phyloP scores from a whole-genome alignment of 2,329 filamentous ascomycete genomes.

The Colletotrichum magnum region DNA sequence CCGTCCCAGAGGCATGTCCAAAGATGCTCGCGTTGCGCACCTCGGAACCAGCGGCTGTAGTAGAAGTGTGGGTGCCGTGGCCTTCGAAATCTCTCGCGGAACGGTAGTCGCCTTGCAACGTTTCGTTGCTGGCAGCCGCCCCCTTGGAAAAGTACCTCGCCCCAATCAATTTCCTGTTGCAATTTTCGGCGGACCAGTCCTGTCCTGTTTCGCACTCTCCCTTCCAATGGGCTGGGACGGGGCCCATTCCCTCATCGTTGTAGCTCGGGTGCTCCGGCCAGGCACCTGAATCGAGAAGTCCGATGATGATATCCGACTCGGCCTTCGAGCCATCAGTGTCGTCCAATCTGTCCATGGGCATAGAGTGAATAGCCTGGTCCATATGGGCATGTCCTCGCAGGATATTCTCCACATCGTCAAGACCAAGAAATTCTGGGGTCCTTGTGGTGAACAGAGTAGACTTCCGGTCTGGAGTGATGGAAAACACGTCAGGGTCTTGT shows the following conservation, averaged over 20 bases:
- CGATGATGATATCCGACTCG: conserved; percentile 37
- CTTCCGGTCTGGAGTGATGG: conserved; percentile 10
- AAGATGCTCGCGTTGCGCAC: conserved; percentile 6
- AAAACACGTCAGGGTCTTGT: not conserved
- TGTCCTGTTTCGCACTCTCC: conserved; percentile 32
- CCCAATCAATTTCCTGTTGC: conserved; percentile 41
- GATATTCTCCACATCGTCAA: not conserved
- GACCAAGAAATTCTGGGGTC: conserved; percentile 34
- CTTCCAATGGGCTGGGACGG: conserved; percentile 32
- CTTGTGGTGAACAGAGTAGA: conserved; percentile 31
- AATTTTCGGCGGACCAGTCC: conserved; percentile 22
- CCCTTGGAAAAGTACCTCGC: conserved; percentile 36
- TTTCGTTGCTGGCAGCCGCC: not conserved
- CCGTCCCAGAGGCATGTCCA: conserved; percentile 22
- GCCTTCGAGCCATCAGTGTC: not conserved
- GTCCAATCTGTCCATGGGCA: not conserved
- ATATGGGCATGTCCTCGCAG: not conserved
- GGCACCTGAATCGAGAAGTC: conserved; percentile 34
- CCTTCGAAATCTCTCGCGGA: conserved; percentile 18
- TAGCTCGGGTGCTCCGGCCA: conserved; percentile 41
- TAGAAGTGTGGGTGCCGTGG: conserved; percentile 23
- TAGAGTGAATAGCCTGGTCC: not conserved
- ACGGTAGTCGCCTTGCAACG: no score
- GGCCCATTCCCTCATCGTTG: conserved; percentile 31
- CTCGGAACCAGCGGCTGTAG: conserved; percentile 18